Base-by-base conservation (phyloP, 106 monocot species). In the Apostasia shenzhenica region DNA sequence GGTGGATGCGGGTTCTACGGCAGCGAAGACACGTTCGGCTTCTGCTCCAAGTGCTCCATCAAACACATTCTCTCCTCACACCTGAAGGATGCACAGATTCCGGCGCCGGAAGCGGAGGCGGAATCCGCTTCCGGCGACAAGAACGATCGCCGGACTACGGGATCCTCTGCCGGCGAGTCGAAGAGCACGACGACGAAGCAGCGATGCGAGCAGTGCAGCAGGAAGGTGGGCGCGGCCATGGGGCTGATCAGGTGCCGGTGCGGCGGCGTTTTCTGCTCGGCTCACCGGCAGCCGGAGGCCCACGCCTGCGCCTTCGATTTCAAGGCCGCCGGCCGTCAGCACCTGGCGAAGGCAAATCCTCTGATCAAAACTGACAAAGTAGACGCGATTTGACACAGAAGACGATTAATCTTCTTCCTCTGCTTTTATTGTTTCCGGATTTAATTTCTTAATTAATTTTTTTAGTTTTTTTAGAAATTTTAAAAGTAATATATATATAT, bases 1-100 rank as follows among this genome's bases (percentile, higher is more conserved):
- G 78, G 76, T 75, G 75, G 68, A 72, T 78, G 78, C 54, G 78
- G 85, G 10, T 75, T 78, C 67, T 78, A 72, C 59, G 78, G 85
- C 5, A 78, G 60, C 69, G 53, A 75, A 1, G 72, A 75, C 6
- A 76, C 81, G 7, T 61, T 68, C 14, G 60, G 76, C 55, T 57
- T 76, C 48, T 76, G 78, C 69, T 81, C 81, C 44, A 78, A 75
- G 41, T 80, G 81, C 68, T 69, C 66, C 81, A 41, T 45, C 46
- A 78, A 78, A 2, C 59, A 59, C 40, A 5, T 40, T 40, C 7
- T 59, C 41, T 4, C 59, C 56, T 55, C 13, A 26, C 57, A 41
- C n/a, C 45, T 72, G 6, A 74, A 64, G 7, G 51, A 55, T 43
- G 71, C 75, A 8, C 59, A 75, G 52, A 50, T 59, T 46, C 9